phyloP scores from a whole-genome alignment of 345 rosid species.

The Tarenaya hassleriana region DNA sequence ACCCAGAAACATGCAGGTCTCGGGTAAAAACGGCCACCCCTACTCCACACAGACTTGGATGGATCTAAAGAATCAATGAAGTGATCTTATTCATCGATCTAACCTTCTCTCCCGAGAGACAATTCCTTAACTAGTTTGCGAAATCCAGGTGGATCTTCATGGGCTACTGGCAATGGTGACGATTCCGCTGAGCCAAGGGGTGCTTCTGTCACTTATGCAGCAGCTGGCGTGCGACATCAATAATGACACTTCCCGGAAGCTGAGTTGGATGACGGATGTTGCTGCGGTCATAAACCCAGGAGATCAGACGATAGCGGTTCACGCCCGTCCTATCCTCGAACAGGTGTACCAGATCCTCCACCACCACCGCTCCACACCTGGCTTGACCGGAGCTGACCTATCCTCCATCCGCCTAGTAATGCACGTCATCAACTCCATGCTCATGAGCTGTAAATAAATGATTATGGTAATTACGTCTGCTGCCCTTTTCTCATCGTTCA shows the following conservation, averaged over 20 bases:
- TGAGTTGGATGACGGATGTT: constrained; percentile 78
- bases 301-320: constrained; percentile 55
- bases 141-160: constrained; percentile 70
- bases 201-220: constrained; percentile 76
- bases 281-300: constrained; percentile 65
- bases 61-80: too few relatives aligned
- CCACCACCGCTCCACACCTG: constrained; percentile 44
- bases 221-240: constrained; percentile 71
- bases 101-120: too few relatives aligned
- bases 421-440: constrained; percentile 67
- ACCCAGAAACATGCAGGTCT: too few relatives aligned
- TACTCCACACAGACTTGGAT: too few relatives aligned
- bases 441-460: constrained; percentile 57
- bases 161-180: constrained; percentile 48
- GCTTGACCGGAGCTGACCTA: constrained; percentile 40
- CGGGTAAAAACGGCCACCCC: too few relatives aligned
- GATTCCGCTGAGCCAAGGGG: constrained; percentile 82
- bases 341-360: constrained; percentile 66
- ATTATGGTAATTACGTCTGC: neutral
- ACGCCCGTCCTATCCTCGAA: constrained; percentile 65
- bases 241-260: constrained; percentile 56
- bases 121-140: too few relatives aligned
- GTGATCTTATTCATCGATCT: too few relatives aligned
- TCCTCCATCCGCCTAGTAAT: constrained; percentile 51
- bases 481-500: neutral